Percentiles rank a stretch among this genome's conserved stretches.
Evolutionary conservation across 2,329 filamentous ascomycete genomes (phyloP).

Genomic region (Rhynchosporium agropyri): DNA sequence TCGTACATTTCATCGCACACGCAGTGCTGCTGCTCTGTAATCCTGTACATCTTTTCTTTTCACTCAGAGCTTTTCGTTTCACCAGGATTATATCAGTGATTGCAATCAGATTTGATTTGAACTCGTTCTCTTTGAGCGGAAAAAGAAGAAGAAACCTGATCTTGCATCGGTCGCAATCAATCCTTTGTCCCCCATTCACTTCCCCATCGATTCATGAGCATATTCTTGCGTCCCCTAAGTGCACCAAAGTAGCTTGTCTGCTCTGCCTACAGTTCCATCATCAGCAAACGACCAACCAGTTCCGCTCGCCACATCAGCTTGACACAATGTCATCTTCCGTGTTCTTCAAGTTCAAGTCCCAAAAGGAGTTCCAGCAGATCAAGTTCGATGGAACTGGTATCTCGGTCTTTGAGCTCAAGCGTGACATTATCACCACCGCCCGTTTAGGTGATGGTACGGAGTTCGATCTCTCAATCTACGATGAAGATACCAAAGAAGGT

Average conservation of each 20-base stretch:
- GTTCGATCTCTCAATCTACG: constrained; percentile 93
- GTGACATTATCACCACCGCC: constrained; percentile 95
- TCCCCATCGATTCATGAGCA: constrained; percentile 35
- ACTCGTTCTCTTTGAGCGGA: constrained; percentile 42
- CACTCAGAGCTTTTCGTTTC: constrained; percentile 38
- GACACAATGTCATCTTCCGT: constrained; percentile 67
- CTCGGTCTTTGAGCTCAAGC: constrained; percentile 97
- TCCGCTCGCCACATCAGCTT: constrained; percentile 20
- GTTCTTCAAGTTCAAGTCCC: constrained; percentile 99
- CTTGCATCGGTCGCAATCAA: constrained; percentile 41
- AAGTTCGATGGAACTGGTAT: constrained; percentile 98
- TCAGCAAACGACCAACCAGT: constrained; percentile 22
- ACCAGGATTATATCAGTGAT: constrained; percentile 42
- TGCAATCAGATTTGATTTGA: constrained; percentile 45
- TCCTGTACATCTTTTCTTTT: constrained; percentile 44
- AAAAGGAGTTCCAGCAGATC: constrained; percentile 91
- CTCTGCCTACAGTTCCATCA: constrained; percentile 25
- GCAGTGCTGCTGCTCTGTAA: constrained; percentile 38
- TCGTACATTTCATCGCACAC: constrained; percentile 31
- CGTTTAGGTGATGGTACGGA: constrained; percentile 93
- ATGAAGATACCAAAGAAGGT: constrained; percentile 91
- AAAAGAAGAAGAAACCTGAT: constrained; percentile 44
- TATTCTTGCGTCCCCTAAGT: constrained; percentile 33
- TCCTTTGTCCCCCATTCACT: constrained; percentile 31
- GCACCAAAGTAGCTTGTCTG: constrained; percentile 32